A percentile compares a stretch with the other conserved stretches of the same genome.
Conservation (phyloP, 176 grass and related monocot genomes). For the Aegilops longissima region DNA sequence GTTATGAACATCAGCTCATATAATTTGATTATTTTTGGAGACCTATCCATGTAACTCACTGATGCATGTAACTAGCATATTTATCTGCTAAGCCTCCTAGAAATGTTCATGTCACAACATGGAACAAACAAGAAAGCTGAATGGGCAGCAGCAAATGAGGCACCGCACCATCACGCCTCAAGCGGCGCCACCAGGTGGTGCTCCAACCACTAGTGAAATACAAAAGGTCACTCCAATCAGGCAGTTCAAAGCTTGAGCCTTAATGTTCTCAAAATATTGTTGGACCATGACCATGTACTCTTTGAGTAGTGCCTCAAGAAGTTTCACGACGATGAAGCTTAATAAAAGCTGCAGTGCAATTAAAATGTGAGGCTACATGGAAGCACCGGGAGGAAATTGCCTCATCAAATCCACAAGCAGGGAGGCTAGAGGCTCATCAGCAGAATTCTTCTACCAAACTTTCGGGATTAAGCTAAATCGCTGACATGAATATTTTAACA, state of each 20-base stretch:
- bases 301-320: constrained; percentile 59
- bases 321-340: constrained; percentile 63
- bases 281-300: constrained; percentile 53
- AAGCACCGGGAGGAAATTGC: constrained; percentile 54
- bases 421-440: constrained; percentile 18
- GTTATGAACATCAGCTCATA: too few relatives aligned
- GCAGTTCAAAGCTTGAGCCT: constrained; percentile 18
- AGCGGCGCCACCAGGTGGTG: too few relatives aligned
- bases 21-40: too few relatives aligned
- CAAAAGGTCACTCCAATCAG: constrained; percentile 63
- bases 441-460: too few relatives aligned
- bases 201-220: constrained; percentile 25
- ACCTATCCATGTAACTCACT: too few relatives aligned
- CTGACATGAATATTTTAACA: constrained; percentile 23
- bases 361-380: constrained; percentile 58
- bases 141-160: too few relatives aligned
- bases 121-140: too few relatives aligned
- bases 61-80: too few relatives aligned
- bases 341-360: constrained; percentile 28
- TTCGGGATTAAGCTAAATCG: neutral
- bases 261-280: constrained; percentile 63
- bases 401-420: constrained; percentile 40
- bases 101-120: too few relatives aligned
- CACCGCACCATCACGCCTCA: too few relatives aligned
- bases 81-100: too few relatives aligned